These are phyloP conservation scores for Xylaria sp. DNA, from an alignment of 2,329 filamentous ascomycete genomes.

Conservation along the genomic window DNA sequence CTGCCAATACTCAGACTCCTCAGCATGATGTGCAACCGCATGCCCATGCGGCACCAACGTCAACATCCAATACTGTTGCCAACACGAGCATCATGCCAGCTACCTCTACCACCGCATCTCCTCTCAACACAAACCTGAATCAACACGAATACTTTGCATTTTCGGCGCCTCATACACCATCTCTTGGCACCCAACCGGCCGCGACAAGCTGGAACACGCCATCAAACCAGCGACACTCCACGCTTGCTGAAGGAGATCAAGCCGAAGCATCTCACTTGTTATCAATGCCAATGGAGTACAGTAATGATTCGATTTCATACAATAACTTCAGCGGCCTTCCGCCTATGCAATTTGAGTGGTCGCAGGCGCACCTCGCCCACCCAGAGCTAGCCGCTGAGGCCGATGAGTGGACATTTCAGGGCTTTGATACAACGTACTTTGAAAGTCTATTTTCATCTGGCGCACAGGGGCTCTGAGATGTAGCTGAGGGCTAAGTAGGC, in stretches of 20 bases:
- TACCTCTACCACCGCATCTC: not conserved
- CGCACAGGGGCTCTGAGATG: constrained; percentile 1
- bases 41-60: constrained; percentile 9
- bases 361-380: constrained; percentile 38
- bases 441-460: constrained; percentile 42
- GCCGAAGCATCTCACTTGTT: constrained; percentile 28
- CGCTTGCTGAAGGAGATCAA: constrained; percentile 7
- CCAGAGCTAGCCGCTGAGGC: constrained; percentile 49
- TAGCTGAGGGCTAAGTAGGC: not conserved
- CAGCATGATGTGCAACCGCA: constrained; percentile 32
- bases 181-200: constrained; percentile 9
- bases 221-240: constrained; percentile 12
- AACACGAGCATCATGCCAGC: not conserved
- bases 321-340: constrained; percentile 20
- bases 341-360: constrained; percentile 44
- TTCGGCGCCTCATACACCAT: not conserved
- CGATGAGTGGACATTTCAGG: constrained; percentile 55
- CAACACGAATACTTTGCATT: constrained; percentile 13
- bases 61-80: constrained; percentile 7
- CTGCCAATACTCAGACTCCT: constrained; percentile 6
- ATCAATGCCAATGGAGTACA: constrained; percentile 32
- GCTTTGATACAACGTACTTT: constrained; percentile 49
- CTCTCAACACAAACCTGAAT: not conserved
- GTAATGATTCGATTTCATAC: constrained; percentile 22
- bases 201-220: constrained; percentile 25